These are phyloP conservation scores for Penicillium glabrum DNA, from an alignment of 2,329 filamentous ascomycete species.

Conservation along the genomic window DNA sequence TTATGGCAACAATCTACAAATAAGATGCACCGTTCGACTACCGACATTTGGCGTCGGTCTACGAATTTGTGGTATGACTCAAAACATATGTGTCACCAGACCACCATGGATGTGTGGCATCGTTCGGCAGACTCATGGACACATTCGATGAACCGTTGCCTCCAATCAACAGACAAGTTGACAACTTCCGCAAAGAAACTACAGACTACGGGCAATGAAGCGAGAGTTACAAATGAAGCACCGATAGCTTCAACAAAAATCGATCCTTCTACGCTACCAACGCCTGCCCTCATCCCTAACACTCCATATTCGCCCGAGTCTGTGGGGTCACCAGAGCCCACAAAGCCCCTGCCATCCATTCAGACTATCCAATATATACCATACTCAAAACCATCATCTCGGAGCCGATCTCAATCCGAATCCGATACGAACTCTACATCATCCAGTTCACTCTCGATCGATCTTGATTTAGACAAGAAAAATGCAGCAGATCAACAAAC, in stretches of 20 bases:
- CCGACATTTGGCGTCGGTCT: slow-evolving; percentile 8
- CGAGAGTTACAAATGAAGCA: background rate
- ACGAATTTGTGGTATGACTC: slow-evolving; percentile 9
- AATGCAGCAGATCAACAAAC: slow-evolving; percentile 14
- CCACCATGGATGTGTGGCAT: slow-evolving; percentile 4
- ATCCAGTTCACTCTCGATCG: background rate
- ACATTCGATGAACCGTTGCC: slow-evolving; percentile 5
- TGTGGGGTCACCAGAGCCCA: background rate
- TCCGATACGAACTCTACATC: background rate
- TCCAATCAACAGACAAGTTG: slow-evolving; percentile 9
- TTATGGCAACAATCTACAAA: slow-evolving; percentile 5
- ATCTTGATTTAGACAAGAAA: slow-evolving; percentile 1
- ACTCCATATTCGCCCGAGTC: background rate
- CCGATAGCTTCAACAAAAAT: background rate
- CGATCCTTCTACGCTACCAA: background rate
- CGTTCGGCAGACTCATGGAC: slow-evolving; percentile 2
- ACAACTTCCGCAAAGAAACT: slow-evolving; percentile 3
- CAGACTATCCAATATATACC: background rate
- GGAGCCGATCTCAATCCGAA: background rate
- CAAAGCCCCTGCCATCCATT: background rate
- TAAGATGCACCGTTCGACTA: slow-evolving; percentile 17
- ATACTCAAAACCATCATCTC: background rate
- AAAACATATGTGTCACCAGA: slow-evolving; percentile 9
- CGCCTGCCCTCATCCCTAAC: background rate
- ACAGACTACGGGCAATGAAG: background rate